A percentile compares a stretch with the other conserved stretches of the same genome.
phyloP scores from a whole-genome alignment of 2,329 filamentous ascomycete species.

The Elsinoe ampelina region DNA sequence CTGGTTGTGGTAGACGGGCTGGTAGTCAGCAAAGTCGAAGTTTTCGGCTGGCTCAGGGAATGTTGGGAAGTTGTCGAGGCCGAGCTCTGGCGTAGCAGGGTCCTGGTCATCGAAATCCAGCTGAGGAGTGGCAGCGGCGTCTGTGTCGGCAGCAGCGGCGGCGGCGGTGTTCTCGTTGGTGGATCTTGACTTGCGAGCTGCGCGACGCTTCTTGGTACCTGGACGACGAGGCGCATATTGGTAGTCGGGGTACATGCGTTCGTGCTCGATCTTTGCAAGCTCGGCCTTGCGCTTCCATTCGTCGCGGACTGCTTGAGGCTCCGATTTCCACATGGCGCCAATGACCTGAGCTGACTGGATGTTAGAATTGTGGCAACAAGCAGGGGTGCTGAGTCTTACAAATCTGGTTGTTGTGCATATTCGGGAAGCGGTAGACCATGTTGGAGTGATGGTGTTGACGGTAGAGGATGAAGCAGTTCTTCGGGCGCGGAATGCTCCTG shows the following conservation, averaged over 20 bases:
- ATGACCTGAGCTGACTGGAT: constrained; percentile 25
- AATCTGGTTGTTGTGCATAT: constrained; percentile 37
- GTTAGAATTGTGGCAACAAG: not conserved
- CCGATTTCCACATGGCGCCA: constrained; percentile 34
- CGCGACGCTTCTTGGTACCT: constrained; percentile 38
- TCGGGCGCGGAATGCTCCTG: constrained; percentile 34
- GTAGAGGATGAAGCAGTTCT: constrained; percentile 40
- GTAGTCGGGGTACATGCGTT: constrained; percentile 34
- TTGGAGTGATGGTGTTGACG: constrained; percentile 30
- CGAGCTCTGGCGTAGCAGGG: too few species aligned
- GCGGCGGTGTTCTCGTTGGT: not conserved
- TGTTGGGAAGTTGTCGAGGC: too few species aligned
- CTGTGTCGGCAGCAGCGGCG: not conserved
- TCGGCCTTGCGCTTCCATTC: constrained; percentile 33
- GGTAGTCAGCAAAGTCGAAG: too few species aligned
- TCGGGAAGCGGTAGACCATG: constrained; percentile 32
- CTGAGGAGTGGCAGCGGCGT: too few species aligned
- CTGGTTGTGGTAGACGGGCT: not conserved
- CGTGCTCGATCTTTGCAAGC: constrained; percentile 32
- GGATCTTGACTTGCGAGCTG: constrained; percentile 17
- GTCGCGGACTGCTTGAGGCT: constrained; percentile 28
- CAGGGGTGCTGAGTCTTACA: constrained; percentile 26
- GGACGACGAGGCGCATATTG: constrained; percentile 40
- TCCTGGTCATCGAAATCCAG: too few species aligned
- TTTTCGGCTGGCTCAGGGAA: too few species aligned